Percentiles rank a stretch among this genome's conserved stretches.
Evolutionary conservation across 1,284 basidiomycete genomes (phyloP).

Genomic region (Cryptococcus sp.): DNA sequence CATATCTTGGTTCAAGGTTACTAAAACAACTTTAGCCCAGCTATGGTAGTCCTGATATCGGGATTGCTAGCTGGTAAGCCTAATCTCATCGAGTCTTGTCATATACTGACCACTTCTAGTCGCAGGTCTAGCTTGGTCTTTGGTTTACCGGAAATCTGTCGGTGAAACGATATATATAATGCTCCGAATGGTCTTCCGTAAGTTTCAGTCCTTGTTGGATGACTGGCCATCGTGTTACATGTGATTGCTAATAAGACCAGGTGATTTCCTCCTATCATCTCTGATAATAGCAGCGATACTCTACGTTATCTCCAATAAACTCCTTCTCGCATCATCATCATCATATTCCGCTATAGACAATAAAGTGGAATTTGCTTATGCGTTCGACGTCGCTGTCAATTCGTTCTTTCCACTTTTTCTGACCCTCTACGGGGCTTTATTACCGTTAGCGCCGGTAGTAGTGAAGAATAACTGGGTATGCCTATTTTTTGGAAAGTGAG

Average conservation of each 20-base stretch:
- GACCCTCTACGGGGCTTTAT: conserved; percentile 76
- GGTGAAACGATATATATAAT: conserved; percentile 60
- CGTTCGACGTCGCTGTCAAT: conserved; percentile 91
- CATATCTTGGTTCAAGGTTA: background rate
- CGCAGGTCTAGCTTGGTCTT: conserved; percentile 73
- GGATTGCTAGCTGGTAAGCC: conserved; percentile 66
- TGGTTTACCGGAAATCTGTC: conserved; percentile 67
- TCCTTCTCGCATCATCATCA: conserved; percentile 65
- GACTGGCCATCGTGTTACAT: background rate
- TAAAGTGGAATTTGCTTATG: conserved; percentile 81
- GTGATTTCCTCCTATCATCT: conserved; percentile 74
- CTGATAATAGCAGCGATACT: conserved; percentile 67
- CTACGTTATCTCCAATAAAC: conserved; percentile 73
- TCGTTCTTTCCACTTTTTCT: conserved; percentile 90
- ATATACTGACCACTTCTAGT: conserved; percentile 49
- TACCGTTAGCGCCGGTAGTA: conserved; percentile 75
- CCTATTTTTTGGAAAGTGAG: conserved; percentile 76
- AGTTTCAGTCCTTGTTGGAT: conserved; percentile 5
- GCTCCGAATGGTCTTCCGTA: conserved; percentile 71
- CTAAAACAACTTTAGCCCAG: conserved; percentile 53
- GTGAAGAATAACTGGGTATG: conserved; percentile 83
- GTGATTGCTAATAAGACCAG: conserved; percentile 8
- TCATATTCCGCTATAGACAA: conserved; percentile 61
- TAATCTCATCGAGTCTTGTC: background rate
- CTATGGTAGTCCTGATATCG: conserved; percentile 77